Conservation (phyloP, 2,329 filamentous ascomycete species). For the Cryoendolithus antarcticus region DNA sequence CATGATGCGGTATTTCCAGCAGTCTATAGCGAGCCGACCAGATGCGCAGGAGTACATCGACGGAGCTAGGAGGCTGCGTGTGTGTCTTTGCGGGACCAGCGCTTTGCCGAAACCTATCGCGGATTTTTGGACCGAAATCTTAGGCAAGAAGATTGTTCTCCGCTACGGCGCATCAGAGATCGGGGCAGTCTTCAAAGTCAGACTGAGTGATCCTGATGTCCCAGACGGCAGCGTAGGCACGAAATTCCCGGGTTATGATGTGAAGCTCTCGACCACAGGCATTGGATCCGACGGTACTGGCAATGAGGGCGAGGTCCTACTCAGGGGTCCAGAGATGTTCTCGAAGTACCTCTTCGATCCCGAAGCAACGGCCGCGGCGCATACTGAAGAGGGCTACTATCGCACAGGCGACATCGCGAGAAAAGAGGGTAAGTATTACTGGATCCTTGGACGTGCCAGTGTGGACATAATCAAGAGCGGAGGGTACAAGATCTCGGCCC, state of each 20-base stretch:
- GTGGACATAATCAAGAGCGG: constrained; percentile 45
- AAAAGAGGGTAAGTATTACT: constrained; percentile 35
- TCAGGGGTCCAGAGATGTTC: constrained; percentile 25
- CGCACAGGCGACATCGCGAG: constrained; percentile 24
- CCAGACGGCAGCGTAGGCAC: constrained; percentile 34
- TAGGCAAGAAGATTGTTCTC: constrained; percentile 33
- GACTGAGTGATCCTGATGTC: constrained; percentile 29
- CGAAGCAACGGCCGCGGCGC: constrained; percentile 18
- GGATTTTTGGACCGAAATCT: constrained; percentile 36
- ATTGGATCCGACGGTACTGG: constrained; percentile 13
- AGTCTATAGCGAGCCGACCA: constrained; percentile 19
- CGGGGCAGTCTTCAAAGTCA: constrained; percentile 36
- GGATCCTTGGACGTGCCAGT: constrained; percentile 40
- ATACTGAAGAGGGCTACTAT: constrained; percentile 20
- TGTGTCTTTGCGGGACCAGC: constrained; percentile 35
- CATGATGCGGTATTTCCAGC: constrained; percentile 34
- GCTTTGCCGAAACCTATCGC: constrained; percentile 38
- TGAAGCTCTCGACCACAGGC: constrained; percentile 29
- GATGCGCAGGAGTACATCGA: constrained; percentile 28
- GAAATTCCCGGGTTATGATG: constrained; percentile 35
- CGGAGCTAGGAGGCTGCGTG: constrained; percentile 30
- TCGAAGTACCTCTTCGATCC: constrained; percentile 21
- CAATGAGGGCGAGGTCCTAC: constrained; percentile 35
- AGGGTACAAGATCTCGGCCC: constrained; percentile 43
- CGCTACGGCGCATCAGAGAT: constrained; percentile 41